Evolutionary conservation across 106 monocot species (phyloP).

Genomic region (Xerophyta viscosa): DNA sequence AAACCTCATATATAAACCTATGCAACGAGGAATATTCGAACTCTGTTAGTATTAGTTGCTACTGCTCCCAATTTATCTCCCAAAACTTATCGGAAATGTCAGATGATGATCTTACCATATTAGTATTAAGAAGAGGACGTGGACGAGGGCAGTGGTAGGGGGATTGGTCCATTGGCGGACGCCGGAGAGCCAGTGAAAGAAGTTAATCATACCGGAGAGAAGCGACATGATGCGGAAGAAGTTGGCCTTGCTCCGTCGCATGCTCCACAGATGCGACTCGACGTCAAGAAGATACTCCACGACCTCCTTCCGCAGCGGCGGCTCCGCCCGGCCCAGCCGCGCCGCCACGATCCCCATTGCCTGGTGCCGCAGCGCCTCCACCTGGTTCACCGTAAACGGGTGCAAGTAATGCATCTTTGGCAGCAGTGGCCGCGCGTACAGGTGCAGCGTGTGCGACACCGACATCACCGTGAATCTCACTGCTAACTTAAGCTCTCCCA

Average conservation of each 20-base stretch:
- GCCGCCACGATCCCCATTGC: constrained; percentile 71
- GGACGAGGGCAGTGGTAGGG: constrained; percentile 47
- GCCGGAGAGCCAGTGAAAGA: constrained; percentile 41
- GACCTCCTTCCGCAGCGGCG: constrained; percentile 51
- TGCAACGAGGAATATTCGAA: no score
- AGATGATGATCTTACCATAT: no score
- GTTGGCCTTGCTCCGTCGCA: constrained; percentile 71
- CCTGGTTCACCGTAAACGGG: constrained; percentile 36
- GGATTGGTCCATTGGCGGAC: constrained; percentile 56
- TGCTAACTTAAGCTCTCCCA: constrained; percentile 59
- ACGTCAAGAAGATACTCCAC: constrained; percentile 74
- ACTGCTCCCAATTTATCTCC: no score
- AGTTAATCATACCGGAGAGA: constrained; percentile 31
- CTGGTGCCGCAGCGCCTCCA: constrained; percentile 45
- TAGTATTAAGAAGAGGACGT: constrained; percentile 48
- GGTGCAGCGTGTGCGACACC: constrained; percentile 31
- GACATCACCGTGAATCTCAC: constrained; percentile 37
- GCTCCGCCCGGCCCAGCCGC: constrained; percentile 50
- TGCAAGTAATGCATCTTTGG: constrained; percentile 49
- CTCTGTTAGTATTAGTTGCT: no score
- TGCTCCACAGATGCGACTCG: constrained; percentile 79
- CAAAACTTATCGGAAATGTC: no score
- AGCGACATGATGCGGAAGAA: constrained; percentile 59
- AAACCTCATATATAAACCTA: no score
- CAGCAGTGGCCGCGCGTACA: constrained; percentile 52